Percentiles rank a stretch among this genome's conserved stretches.
Evolutionary conservation across 2,329 filamentous ascomycete genomes (phyloP).

Genomic region (Sporothrix phasma): DNA sequence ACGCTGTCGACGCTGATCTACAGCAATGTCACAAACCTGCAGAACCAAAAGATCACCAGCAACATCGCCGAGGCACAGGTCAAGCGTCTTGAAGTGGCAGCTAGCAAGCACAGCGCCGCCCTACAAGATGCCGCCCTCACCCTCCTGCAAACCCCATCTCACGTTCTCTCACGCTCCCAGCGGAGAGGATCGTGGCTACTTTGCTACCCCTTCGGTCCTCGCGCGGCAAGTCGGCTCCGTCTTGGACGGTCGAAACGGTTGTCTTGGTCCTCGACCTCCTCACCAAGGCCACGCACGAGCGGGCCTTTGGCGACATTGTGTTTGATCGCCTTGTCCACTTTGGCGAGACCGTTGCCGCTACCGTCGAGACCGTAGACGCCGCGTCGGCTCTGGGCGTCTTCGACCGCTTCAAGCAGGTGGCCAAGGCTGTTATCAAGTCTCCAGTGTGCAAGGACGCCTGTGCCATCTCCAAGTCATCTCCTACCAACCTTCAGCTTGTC

Average conservation of each 20-base stretch:
- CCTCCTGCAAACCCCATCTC: conserved; percentile 29
- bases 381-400: conserved; percentile 1
- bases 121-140: conserved; percentile 3
- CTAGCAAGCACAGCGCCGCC: background rate
- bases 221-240: background rate
- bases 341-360: conserved; percentile 19
- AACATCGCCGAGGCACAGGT: conserved; percentile 6
- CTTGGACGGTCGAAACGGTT: conserved; percentile 21
- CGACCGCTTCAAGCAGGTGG: conserved; percentile 9
- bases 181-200: conserved; percentile 35
- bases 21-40: background rate
- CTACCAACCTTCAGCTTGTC: background rate
- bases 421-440: background rate
- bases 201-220: conserved; percentile 22
- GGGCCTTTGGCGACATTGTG: conserved; percentile 36
- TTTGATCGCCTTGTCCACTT: conserved; percentile 30
- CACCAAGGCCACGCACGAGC: conserved; percentile 39
- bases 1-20: background rate
- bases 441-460: background rate
- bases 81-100: conserved; percentile 8
- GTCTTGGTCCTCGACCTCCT: conserved; percentile 35
- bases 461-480: background rate
- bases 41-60: conserved; percentile 8
- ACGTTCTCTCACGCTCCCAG: conserved; percentile 33
- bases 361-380: background rate